Base-by-base conservation (phyloP, 495 filamentous ascomycete genomes). In the Penicillium malachiteum region DNA sequence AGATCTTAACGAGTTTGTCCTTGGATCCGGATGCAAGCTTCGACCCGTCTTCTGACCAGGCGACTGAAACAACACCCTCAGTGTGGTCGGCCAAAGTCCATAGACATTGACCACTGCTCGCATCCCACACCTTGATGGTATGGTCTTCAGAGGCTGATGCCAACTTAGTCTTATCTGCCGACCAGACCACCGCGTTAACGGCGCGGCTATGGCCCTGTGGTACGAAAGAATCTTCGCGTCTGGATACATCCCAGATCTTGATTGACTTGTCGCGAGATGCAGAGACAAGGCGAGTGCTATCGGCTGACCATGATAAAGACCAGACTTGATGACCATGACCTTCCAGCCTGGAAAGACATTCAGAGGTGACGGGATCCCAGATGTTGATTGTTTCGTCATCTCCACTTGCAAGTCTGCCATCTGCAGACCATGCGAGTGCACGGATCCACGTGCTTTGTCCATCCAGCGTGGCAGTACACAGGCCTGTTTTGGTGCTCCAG, bases 351-450 rank as follows among this genome's bases (percentile, higher is more conserved):
- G 49, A 51, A 5, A 41, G 21, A 33, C 49, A 51, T 11, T 31
- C 10, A 10, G 37, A 35, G 30, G 17, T 51, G n/a, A 17, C 12
- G 33, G 18, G 9, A 8, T 51, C 49, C 49, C 49, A 51, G 9
- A 51, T 51, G 7, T 11, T 41, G 38, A 51, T 51, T 11, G 38
- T 51, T 13, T 51, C 49, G 26, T 39, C 37, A 42, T 51, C 49
- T 11, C 37, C 49, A 14, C 49, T 38, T 32, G 49, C 49, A 14
- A 51, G 49, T 12, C 49, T 41, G 26, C 49, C 37, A 42, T 51
- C 49, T 14, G 49, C 11, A 14, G 49, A 51, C 49, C 49, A 51
- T 13, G 49, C 9, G 2, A 51, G 49, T 31, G 49, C 26, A 13
- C 49, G 49, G 21, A 51, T 51, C 17, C n/a, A 33, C 13, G 40